These are phyloP conservation scores for Pyricularia grisea DNA, from an alignment of 2,329 filamentous ascomycete species.

Conservation along the genomic window DNA sequence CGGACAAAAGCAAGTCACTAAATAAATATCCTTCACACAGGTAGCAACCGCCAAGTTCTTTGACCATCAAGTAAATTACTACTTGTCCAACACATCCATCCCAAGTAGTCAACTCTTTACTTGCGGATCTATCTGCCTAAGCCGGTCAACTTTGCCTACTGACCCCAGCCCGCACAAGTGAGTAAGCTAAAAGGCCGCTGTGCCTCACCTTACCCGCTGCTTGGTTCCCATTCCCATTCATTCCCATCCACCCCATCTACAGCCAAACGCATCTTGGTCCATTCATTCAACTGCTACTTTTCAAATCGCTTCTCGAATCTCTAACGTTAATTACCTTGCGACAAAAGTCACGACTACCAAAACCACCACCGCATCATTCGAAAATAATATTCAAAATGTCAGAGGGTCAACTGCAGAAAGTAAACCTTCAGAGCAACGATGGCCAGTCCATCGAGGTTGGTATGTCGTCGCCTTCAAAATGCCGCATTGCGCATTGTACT, in stretches of 20 bases:
- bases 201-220: neutral
- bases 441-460: constrained; percentile 31
- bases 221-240: neutral
- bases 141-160: neutral
- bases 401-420: constrained; percentile 24
- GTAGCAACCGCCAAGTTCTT: neutral
- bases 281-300: neutral
- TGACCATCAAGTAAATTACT: neutral
- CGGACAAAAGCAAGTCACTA: neutral
- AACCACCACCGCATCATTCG: neutral
- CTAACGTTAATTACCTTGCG: neutral
- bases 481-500: neutral
- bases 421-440: constrained; percentile 44
- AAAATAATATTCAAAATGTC: constrained; percentile 16
- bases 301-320: neutral
- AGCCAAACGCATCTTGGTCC: neutral
- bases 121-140: neutral
- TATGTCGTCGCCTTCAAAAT: neutral
- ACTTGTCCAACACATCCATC: neutral
- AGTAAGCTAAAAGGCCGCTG: neutral
- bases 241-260: neutral
- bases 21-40: neutral
- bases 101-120: neutral
- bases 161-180: neutral
- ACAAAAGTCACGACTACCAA: neutral